These are phyloP conservation scores for Penicillium vulpinum DNA, from an alignment of 2,329 filamentous ascomycete species.

Conservation along the genomic window DNA sequence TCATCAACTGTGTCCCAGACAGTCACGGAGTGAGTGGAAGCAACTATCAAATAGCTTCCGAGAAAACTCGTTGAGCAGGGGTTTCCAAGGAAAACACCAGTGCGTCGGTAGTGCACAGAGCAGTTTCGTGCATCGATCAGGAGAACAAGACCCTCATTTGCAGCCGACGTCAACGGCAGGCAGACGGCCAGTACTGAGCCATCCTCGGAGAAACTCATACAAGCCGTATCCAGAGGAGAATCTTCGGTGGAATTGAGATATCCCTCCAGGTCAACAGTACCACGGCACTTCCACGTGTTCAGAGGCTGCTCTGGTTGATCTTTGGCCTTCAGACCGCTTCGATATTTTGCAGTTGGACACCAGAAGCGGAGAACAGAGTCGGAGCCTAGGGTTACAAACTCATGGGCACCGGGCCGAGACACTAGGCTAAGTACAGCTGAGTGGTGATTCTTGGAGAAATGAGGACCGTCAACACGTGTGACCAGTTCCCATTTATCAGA, in stretches of 20 bases:
- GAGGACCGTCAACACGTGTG: slow-evolving; percentile 80
- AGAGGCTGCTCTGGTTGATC: slow-evolving; percentile 49
- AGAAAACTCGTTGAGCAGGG: slow-evolving; percentile 70
- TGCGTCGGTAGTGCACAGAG: slow-evolving; percentile 64
- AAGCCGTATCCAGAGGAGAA: slow-evolving; percentile 55
- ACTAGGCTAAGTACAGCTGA: slow-evolving; percentile 70
- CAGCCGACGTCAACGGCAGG: slow-evolving; percentile 40
- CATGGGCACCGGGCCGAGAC: slow-evolving; percentile 65
- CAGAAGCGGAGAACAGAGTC: slow-evolving; percentile 79
- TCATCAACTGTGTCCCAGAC: slow-evolving; percentile 86
- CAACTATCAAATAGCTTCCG: slow-evolving; percentile 70
- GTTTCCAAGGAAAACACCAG: slow-evolving; percentile 65
- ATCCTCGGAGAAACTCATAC: slow-evolving; percentile 77
- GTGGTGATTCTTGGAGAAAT: slow-evolving; percentile 58
- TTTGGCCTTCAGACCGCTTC: slow-evolving; percentile 66
- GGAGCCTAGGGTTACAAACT: slow-evolving; percentile 82
- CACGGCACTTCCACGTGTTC: slow-evolving; percentile 73
- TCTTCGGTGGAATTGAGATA: slow-evolving; percentile 26
- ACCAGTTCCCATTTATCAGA: slow-evolving; percentile 69
- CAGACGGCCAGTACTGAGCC: slow-evolving; percentile 75
- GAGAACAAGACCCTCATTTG: slow-evolving; percentile 64
- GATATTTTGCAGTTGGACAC: slow-evolving; percentile 69
- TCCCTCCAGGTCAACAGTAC: slow-evolving; percentile 52
- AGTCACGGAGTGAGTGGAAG: slow-evolving; percentile 67
- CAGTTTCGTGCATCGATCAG: slow-evolving; percentile 74